phyloP scores from a whole-genome alignment of 192 early-diverging fungal species.

The Backusella sp. region DNA sequence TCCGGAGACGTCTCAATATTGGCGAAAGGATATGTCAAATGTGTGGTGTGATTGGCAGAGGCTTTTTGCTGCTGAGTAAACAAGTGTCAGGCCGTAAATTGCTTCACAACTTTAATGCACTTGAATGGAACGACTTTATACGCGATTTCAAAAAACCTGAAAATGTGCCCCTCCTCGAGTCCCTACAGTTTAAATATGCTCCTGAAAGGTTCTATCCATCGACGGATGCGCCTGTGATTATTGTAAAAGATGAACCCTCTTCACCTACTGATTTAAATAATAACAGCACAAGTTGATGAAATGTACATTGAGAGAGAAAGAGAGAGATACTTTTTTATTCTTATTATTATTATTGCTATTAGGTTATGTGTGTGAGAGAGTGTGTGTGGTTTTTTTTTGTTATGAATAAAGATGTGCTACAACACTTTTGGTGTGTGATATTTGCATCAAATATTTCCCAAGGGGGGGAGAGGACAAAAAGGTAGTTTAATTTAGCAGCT shows the following conservation, averaged over 20 bases:
- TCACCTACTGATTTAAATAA: background rate
- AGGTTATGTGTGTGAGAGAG: background rate
- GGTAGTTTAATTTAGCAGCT: background rate
- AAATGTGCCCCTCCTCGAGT: slow-evolving; percentile 4
- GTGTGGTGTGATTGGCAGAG: slow-evolving; percentile 21
- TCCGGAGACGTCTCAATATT: slow-evolving; percentile 33
- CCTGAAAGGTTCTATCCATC: slow-evolving; percentile 18
- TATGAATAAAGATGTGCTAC: background rate
- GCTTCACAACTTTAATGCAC: slow-evolving; percentile 31
- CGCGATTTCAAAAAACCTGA: slow-evolving; percentile 26
- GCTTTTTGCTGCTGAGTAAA: slow-evolving; percentile 28
- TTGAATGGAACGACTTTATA: slow-evolving; percentile 28
- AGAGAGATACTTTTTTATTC: background rate
- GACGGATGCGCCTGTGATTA: background rate
- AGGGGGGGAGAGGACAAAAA: background rate
- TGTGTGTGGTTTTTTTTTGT: background rate
- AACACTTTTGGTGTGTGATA: background rate
- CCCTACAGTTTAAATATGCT: slow-evolving; percentile 15
- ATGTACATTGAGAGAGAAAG: background rate
- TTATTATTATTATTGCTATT: background rate
- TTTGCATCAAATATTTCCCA: slow-evolving; percentile 8
- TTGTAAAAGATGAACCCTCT: background rate
- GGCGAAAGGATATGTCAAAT: slow-evolving; percentile 33
- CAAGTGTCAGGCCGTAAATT: slow-evolving; percentile 35
- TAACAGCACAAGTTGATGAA: background rate